Base-by-base conservation (phyloP, 192 early-diverging fungal species). In the Polychytrium aggregatum region DNA sequence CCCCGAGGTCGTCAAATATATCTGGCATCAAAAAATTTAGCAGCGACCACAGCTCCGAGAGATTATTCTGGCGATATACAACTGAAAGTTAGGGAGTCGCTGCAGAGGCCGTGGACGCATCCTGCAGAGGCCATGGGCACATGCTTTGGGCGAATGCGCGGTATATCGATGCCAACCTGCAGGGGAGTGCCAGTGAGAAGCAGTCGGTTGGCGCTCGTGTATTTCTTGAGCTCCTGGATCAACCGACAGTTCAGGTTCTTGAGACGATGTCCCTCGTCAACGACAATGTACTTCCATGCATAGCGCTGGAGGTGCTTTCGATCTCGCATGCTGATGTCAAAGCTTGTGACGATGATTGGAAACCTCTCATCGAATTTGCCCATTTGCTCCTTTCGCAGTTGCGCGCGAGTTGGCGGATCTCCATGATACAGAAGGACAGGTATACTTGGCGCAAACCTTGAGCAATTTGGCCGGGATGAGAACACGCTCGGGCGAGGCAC, bases 261-360 rank as follows among this genome's bases (percentile, higher is more conserved):
- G 69, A 98, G 74, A 36, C 91, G 81, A 61, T 98, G 95, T 6
- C 88, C 95, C 68, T 98, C 92, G 50, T 98, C 95, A 26, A 96
- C 78, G 27, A 98, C 80, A 28, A 96, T 79, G 44, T 84, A 93
- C 54, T 90, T 82, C 88, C 91, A 97, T 5, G 59, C 64, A 39
- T 71, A 68, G 40, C 60, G 57, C 48, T 80, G 75, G 44, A 92
- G 61, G 28, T 74, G 82, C 38, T 82, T 81, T 8, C 81, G 61
- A 64, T 96, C 92, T 21, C 78, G 74, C 74, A 92, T 89, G 24
- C 79, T 57, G 51, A 93, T 84, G 57, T 94, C 91, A 59, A 92
- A 97, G 24, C 82, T 88, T 7, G 91, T 93, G 21, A 92, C 68
- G 5, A 93, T 70, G n/a, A 92, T 65, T 0, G 90, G 93, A 59